Evolutionary conservation across 139 green algal genomes (phyloP), one percentile per base, ranked within the genome.

Genomic region (Asterochloris erici): DNA sequence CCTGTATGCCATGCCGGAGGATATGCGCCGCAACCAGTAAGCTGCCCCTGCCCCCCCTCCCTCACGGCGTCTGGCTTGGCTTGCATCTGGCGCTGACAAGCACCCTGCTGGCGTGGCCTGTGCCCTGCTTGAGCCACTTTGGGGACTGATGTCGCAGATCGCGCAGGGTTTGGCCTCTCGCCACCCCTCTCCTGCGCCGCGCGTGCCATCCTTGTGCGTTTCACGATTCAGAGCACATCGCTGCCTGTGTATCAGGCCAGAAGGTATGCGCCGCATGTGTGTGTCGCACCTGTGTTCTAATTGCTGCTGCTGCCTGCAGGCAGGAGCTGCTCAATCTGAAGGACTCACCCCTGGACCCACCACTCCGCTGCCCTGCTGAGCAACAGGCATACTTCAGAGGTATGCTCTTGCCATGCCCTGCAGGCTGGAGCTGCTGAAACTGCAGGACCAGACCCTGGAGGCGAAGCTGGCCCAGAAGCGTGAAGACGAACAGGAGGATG

Each of bases 1-100:
- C 60, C 23, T 80, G 60, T 80, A 80, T 62, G 68, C 76, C 60
- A 80, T 80, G 76, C 76, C 76, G 24, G 76, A 80, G 61, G 76
- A 80, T 26, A 80, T 80, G 76, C n/a, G n/a, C 11, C 76, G 76
- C 75, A 79, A 79, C 75, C 66, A 61, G 75, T 79, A 66, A 17
- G 17, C 74, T 19, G 10, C 29, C 29, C 12, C n/a, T 47, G 15
- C 29, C 4, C 26, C 12, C 9, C n/a, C 12, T 71, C 19, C 21
- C 66, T 71, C 19, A 21, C 21, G 66, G 17, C 66, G 2, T 71
- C 66, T 71, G 17, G 17, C 66, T 26, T 9, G 66, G 17, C 19
- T 4, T 4, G 19, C 66, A 9, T 71, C 66, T 71, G 66, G 17
- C 19, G 2, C n/a, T n/a, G n/a, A 10, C 66, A 24, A 4, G 4